A percentile compares a stretch with the other conserved stretches of the same genome.
Conservation (phyloP, 768 basidiomycete genomes). For the Brasilioporus rufonigricans region DNA sequence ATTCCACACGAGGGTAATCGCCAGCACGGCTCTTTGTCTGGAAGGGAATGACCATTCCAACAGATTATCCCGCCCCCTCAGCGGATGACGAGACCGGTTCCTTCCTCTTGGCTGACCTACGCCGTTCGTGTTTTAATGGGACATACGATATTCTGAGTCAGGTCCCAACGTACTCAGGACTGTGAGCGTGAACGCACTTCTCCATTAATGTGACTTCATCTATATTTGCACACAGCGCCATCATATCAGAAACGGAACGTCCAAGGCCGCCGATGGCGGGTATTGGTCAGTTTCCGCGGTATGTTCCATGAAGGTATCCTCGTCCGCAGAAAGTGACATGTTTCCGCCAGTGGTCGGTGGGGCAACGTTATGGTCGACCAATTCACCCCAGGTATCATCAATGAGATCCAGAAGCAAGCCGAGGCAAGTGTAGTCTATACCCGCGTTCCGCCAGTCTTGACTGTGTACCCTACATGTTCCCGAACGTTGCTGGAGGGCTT, state of each 20-base stretch:
- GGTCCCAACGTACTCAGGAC: neutral
- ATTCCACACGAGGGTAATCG: neutral
- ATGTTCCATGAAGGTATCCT: neutral
- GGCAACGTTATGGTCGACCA: slow-evolving; percentile 17
- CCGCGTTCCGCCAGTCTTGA: neutral
- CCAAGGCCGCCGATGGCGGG: neutral
- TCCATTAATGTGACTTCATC: neutral
- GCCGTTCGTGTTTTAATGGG: neutral
- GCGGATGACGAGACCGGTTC: neutral
- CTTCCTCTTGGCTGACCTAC: neutral
- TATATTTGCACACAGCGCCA: neutral
- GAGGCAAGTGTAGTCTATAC: neutral
- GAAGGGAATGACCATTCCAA: neutral
- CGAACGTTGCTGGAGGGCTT: slow-evolving; percentile 7
- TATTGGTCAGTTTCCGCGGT: slow-evolving; percentile 8
- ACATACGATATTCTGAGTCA: neutral
- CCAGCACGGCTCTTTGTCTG: too few species aligned
- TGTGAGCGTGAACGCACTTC: neutral
- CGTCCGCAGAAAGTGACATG: neutral
- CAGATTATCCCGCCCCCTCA: neutral
- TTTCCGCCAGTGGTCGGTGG: slow-evolving; percentile 14
- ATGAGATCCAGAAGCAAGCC: slow-evolving; percentile 2
- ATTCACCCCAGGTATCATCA: slow-evolving; percentile 10
- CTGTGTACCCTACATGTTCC: neutral
- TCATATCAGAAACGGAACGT: neutral